Base-by-base conservation (phyloP, 371 early-diverging fungal genomes). In the Blakeslea trispora region DNA sequence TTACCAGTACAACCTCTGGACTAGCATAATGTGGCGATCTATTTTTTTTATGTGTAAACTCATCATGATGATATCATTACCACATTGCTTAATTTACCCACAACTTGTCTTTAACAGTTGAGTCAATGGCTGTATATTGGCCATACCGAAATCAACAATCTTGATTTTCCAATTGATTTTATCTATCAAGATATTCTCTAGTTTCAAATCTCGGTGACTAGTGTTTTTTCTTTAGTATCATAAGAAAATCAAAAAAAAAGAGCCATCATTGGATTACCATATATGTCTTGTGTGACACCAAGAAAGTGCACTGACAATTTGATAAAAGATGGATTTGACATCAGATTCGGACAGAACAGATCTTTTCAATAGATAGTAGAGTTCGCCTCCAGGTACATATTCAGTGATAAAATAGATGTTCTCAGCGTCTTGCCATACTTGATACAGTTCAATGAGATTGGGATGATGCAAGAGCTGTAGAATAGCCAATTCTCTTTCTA, bases 201-300 rank as follows among this genome's bases (percentile, higher is more conserved):
- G 88, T 55, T 99, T 99, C 19, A 99, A 73, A 71, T 99, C 99
- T 48, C 99, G 85, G 69, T 99, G 98, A 59, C 96, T 93, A 28
- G 2, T n/a, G n/a, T n/a, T n/a, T n/a, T n/a, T n/a, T n/a, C n/a
- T n/a, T n/a, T n/a, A n/a, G n/a, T n/a, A n/a, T n/a, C n/a, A n/a
- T n/a, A n/a, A 45, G 17, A 15, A 10, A 41, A 45, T 35, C 19
- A 50, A 28, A 43, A 22, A 18, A 17, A 50, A 15, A 39, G 43
- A 40, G n/a, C 13, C 17, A 50, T 19, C 19, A 44, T 18, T 13
- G 7, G 6, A 7, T 45, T 71, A 77, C 77, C 77, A 77, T 41
- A 77, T 77, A 18, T 70, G 64, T 61, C 70, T 70, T 15, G 57
- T 53, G 70, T 99, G 99, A 60, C 95, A 94, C 74, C 89, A 98